phyloP scores from a whole-genome alignment of 805 yeast genomes.

The Saccharomycopsis fodiens region DNA sequence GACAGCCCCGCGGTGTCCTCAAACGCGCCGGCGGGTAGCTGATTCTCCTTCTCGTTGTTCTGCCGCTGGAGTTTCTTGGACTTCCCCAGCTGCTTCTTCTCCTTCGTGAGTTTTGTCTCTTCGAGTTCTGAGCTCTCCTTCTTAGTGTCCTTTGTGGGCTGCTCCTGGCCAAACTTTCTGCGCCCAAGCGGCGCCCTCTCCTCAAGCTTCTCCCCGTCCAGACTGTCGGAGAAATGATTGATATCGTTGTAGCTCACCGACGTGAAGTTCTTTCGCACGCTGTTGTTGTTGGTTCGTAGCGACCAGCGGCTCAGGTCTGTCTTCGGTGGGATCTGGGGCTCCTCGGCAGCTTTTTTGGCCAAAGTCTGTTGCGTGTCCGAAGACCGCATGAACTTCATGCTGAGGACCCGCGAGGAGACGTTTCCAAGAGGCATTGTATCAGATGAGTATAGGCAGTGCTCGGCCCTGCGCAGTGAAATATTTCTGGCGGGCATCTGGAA shows the following conservation, averaged over 20 bases:
- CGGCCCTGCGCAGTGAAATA: no score
- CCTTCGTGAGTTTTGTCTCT: neutral
- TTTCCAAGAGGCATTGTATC: neutral
- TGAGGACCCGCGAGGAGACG: conserved; percentile 18
- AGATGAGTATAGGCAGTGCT: no score
- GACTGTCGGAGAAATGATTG: conserved; percentile 13
- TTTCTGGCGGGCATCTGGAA: no score
- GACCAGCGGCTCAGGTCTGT: conserved; percentile 10
- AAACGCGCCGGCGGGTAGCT: no score
- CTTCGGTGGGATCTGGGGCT: neutral
- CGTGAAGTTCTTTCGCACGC: conserved; percentile 1
- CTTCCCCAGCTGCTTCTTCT: neutral
- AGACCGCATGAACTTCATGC: conserved; percentile 21
- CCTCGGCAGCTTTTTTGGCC: neutral
- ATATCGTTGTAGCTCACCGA: conserved; percentile 14
- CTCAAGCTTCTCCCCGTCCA: conserved; percentile 7
- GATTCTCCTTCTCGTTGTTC: no score
- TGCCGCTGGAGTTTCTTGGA: neutral
- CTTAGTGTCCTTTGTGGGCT: neutral
- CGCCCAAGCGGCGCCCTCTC: neutral
- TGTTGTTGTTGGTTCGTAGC: conserved; percentile 1
- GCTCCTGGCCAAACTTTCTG: neutral
- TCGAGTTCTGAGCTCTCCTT: neutral
- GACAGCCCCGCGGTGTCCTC: neutral
- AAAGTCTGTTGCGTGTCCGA: conserved; percentile 11